Conservation (phyloP, 768 basidiomycete species). For the Cubamyces lactineus region DNA sequence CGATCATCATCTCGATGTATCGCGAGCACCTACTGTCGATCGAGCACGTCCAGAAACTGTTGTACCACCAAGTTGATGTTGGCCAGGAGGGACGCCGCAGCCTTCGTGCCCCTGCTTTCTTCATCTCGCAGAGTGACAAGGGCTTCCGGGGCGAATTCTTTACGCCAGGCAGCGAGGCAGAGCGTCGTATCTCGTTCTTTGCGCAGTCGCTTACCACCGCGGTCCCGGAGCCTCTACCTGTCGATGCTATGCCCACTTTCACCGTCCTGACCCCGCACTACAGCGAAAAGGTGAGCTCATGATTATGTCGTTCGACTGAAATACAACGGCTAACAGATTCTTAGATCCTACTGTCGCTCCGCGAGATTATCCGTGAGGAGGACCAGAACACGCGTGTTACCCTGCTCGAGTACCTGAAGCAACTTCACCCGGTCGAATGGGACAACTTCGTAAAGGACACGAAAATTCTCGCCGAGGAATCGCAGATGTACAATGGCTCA, state of each 20-base stretch:
- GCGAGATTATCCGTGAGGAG: conserved; percentile 98
- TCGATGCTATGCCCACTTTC: conserved; percentile 99
- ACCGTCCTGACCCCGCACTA: conserved; percentile 98
- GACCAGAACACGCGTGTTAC: conserved; percentile 97
- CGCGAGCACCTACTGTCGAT: conserved; percentile 98
- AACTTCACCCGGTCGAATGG: conserved; percentile 98
- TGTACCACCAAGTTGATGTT: conserved; percentile 95
- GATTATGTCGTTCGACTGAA: not conserved
- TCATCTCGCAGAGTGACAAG: conserved; percentile 93
- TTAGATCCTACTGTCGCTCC: conserved; percentile 89
- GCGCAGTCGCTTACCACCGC: conserved; percentile 96
- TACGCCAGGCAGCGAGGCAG: conserved; percentile 92
- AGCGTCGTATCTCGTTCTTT: conserved; percentile 98
- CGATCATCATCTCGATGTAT: conserved; percentile 99
- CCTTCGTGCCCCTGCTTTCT: conserved; percentile 95
- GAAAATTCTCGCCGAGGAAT: conserved; percentile 97
- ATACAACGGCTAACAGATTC: not conserved
- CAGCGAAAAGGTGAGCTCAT: conserved; percentile 80
- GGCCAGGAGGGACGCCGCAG: conserved; percentile 85
- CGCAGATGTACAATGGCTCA: conserved; percentile 78
- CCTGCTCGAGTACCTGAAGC: conserved; percentile 96
- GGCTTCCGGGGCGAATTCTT: conserved; percentile 88
- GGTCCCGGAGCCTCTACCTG: conserved; percentile 90
- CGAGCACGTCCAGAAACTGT: conserved; percentile 96
- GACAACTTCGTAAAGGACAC: conserved; percentile 99